phyloP scores from a whole-genome alignment of 2,329 filamentous ascomycete genomes.

The Colletotrichum lentis region DNA sequence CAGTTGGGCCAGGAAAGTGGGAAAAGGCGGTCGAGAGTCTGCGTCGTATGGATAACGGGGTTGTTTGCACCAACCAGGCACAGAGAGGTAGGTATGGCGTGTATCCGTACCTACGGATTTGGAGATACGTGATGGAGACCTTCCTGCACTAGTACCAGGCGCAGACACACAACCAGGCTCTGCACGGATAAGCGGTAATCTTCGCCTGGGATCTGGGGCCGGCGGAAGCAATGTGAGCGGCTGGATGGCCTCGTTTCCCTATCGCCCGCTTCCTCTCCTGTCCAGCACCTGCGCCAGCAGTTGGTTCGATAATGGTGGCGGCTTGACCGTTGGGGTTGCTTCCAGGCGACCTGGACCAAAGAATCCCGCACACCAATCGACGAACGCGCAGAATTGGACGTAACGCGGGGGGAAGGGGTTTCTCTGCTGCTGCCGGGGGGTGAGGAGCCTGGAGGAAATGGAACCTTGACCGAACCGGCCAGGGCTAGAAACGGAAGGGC shows the following conservation, averaged over 20 bases:
- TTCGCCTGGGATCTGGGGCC: not conserved
- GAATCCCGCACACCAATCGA: slow-evolving; percentile 11
- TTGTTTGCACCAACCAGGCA: not conserved
- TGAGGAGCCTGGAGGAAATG: not conserved
- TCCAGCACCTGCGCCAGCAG: slow-evolving; percentile 1
- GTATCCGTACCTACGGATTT: not conserved
- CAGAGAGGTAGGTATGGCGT: not conserved
- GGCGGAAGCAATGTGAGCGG: slow-evolving; percentile 2
- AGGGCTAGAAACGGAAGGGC: not conserved
- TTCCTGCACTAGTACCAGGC: not conserved
- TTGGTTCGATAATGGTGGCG: not conserved
- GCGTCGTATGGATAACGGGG: slow-evolving; percentile 4
- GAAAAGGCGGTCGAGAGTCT: slow-evolving; percentile 7
- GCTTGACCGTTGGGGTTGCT: slow-evolving; percentile 9
- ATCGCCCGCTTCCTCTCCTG: slow-evolving; percentile 16
- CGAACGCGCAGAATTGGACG: not conserved
- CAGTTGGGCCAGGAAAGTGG: not conserved
- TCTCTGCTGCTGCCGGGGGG: not conserved
- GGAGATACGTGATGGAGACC: not conserved
- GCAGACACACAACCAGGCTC: not conserved
- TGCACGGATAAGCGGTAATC: not conserved
- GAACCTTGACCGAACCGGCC: not conserved
- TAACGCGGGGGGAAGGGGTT: slow-evolving; percentile 10
- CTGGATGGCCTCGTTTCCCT: slow-evolving; percentile 8
- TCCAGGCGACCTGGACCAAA: slow-evolving; percentile 12